Percentiles rank a stretch among this genome's conserved stretches.
Evolutionary conservation across 2,329 filamentous ascomycete species (phyloP).

Genomic region (Cladosporium sp.): DNA sequence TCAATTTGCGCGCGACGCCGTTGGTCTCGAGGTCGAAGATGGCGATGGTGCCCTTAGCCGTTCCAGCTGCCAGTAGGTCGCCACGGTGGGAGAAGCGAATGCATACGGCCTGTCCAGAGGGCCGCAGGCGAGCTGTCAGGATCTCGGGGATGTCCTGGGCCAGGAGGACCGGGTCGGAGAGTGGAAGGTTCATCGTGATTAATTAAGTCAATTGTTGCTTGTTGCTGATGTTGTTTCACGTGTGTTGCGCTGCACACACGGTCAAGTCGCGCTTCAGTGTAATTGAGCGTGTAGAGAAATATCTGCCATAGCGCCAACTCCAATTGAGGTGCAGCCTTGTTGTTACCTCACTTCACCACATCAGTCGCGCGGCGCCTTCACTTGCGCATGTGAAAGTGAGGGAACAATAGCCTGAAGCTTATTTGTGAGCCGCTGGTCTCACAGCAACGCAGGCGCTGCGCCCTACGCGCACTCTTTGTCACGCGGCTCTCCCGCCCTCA

Average conservation of each 20-base stretch:
- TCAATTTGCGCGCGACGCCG: slow-evolving; percentile 88
- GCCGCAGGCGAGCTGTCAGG: slow-evolving; percentile 80
- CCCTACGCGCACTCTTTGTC: too few relatives aligned
- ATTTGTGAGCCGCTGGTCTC: background rate
- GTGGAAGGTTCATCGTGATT: slow-evolving; percentile 61
- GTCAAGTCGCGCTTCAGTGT: background rate
- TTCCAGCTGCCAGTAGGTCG: slow-evolving; percentile 89
- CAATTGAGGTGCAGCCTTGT: background rate
- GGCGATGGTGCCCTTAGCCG: slow-evolving; percentile 85
- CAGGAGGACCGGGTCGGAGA: slow-evolving; percentile 66
- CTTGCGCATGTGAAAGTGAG: background rate
- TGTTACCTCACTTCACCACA: background rate
- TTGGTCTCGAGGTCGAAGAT: slow-evolving; percentile 98
- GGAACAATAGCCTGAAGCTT: background rate
- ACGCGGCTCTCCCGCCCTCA: background rate
- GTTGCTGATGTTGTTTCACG: background rate
- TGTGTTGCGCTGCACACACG: background rate
- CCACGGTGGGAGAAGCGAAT: slow-evolving; percentile 89
- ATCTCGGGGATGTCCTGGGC: slow-evolving; percentile 85
- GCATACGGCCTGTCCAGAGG: slow-evolving; percentile 57
- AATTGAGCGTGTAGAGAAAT: background rate
- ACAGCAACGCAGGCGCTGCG: too few relatives aligned
- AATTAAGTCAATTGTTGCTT: background rate
- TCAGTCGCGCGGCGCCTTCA: background rate
- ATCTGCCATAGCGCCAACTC: too few relatives aligned